A percentile compares a stretch with the other conserved stretches of the same genome.
phyloP scores from a whole-genome alignment of 106 monocot species.

The Dendrobium chrysotoxum region DNA sequence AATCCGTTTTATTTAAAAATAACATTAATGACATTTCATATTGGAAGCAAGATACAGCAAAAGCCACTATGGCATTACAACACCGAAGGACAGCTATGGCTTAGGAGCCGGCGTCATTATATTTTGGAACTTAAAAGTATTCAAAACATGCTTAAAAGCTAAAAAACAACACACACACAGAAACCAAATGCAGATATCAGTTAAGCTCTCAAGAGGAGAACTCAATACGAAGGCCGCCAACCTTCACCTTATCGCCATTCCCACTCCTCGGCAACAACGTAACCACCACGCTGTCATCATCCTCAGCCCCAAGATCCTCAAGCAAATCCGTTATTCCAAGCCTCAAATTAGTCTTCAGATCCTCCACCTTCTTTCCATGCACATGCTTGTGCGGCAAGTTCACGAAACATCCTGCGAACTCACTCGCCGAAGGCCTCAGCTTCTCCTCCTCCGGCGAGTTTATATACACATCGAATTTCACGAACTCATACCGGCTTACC shows the following conservation, averaged over 20 bases:
- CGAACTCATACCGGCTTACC: conserved; percentile 1
- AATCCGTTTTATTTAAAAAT: too few species aligned
- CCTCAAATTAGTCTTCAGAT: conserved; percentile 13
- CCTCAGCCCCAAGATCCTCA: conserved; percentile 32
- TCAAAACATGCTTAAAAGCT: too few species aligned
- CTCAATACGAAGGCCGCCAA: conserved; percentile 28
- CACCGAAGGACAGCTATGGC: too few species aligned
- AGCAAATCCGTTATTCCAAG: conserved; percentile 40
- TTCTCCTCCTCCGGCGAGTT: conserved; percentile 18
- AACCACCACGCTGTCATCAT: conserved; percentile 30
- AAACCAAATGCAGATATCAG: too few species aligned
- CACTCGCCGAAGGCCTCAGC: conserved; percentile 20
- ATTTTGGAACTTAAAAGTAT: too few species aligned
- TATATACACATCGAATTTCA: conserved; percentile 47
- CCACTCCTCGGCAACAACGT: conserved; percentile 29
- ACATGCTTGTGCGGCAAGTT: conserved; percentile 34
- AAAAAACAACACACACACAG: too few species aligned
- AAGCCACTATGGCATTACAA: too few species aligned
- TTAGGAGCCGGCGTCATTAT: too few species aligned
- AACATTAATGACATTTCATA: too few species aligned
- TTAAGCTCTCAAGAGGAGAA: conserved; percentile 1
- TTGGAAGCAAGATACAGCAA: too few species aligned
- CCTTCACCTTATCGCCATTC: conserved; percentile 15
- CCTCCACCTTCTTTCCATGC: background rate
- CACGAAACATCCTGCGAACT: conserved; percentile 58